These are phyloP conservation scores for Chytriomyces sp. DNA, from an alignment of 192 early-diverging fungal species.

Conservation along the genomic window DNA sequence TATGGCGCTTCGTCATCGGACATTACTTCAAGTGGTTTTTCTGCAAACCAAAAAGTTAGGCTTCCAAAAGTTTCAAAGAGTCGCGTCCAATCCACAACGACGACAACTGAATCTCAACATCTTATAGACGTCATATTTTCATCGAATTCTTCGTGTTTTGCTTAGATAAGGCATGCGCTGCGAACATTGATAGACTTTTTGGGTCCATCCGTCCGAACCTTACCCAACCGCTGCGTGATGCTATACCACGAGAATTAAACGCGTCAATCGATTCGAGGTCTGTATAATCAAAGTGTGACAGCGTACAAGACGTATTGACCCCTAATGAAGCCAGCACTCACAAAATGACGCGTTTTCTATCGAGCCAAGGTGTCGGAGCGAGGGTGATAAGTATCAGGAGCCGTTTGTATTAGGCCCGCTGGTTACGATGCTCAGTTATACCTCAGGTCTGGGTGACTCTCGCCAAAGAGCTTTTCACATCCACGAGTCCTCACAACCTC, in stretches of 20 bases:
- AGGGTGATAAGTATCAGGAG: slow-evolving; percentile 82
- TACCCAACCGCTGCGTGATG: slow-evolving; percentile 69
- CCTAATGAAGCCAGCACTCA: no score
- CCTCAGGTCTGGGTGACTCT: slow-evolving; percentile 71
- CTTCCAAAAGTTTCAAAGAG: no score
- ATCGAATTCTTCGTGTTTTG: neutral
- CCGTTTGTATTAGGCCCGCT: slow-evolving; percentile 59
- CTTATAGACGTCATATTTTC: no score
- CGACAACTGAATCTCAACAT: no score
- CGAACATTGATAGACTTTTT: slow-evolving; percentile 46
- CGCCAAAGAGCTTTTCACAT: slow-evolving; percentile 78
- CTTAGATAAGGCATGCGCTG: slow-evolving; percentile 2
- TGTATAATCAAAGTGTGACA: no score
- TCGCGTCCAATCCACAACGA: no score
- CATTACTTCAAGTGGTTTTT: no score
- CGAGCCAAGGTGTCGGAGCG: slow-evolving; percentile 88
- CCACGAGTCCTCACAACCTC: neutral
- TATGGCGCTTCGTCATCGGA: no score
- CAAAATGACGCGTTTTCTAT: slow-evolving; percentile 90
- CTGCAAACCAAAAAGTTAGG: no score
- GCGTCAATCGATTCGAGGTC: no score
- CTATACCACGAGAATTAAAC: slow-evolving; percentile 79
- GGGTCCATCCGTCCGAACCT: slow-evolving; percentile 48
- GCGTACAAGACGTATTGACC: no score
- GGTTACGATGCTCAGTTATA: slow-evolving; percentile 89